phyloP scores from a whole-genome alignment of 2,329 filamentous ascomycete species.

The Venturia nashicola region DNA sequence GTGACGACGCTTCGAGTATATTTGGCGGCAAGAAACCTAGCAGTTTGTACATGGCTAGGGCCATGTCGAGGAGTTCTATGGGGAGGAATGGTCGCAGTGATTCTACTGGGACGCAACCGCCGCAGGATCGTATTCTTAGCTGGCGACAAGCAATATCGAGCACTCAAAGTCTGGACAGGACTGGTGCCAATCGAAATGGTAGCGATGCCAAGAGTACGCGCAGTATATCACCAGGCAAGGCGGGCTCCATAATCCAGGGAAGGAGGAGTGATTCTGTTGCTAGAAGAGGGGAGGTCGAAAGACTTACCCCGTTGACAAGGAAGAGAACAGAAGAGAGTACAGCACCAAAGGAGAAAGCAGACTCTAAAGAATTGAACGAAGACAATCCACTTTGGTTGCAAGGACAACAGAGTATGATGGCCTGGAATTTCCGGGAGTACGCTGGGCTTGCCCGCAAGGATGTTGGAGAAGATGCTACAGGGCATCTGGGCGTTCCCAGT shows the following conservation, averaged over 20 bases:
- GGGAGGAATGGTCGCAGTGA: conserved; percentile 33
- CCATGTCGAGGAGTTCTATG: conserved; percentile 18
- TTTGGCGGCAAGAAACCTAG: conserved; percentile 23
- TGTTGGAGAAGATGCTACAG: conserved; percentile 9
- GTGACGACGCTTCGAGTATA: background rate
- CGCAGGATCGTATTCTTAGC: conserved; percentile 68
- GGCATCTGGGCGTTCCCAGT: conserved; percentile 6
- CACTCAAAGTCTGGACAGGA: conserved; percentile 32
- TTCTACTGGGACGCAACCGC: conserved; percentile 34
- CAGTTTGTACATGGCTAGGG: conserved; percentile 37
- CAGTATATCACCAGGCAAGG: conserved; percentile 6
- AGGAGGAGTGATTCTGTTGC: background rate
- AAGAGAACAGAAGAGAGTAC: conserved; percentile 10
- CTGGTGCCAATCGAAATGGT: conserved; percentile 11
- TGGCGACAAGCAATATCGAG: conserved; percentile 66
- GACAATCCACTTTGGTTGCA: conserved; percentile 36
- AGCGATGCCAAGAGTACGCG: conserved; percentile 25
- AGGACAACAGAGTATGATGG: conserved; percentile 39
- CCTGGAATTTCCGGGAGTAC: conserved; percentile 34
- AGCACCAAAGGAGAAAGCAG: conserved; percentile 16
- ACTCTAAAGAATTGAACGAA: conserved; percentile 15
- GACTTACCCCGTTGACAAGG: background rate
- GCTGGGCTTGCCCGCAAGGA: conserved; percentile 1
- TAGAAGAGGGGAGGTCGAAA: background rate
- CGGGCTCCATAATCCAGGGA: background rate